phyloP scores from a whole-genome alignment of 345 rosid genomes.

The Euclidium syriacum region DNA sequence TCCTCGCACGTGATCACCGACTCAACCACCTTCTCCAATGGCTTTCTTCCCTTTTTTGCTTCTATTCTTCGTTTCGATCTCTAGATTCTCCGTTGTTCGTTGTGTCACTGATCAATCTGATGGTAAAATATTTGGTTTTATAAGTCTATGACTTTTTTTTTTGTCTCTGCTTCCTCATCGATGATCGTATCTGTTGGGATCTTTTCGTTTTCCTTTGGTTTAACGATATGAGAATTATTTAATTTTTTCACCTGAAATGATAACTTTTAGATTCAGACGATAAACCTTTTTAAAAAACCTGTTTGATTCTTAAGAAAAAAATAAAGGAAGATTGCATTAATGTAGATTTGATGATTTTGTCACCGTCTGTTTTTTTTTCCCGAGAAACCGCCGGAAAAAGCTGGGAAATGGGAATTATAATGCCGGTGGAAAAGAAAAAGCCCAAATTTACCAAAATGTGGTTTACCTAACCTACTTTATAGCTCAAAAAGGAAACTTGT shows the following conservation, averaged over 20 bases:
- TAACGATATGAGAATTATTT: background rate
- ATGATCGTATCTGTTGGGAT: constrained; percentile 9
- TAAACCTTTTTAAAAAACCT: background rate
- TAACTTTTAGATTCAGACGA: constrained; percentile 24
- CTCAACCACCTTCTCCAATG: constrained; percentile 22
- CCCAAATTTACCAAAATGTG: background rate
- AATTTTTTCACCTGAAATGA: background rate
- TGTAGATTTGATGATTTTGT: constrained; percentile 21
- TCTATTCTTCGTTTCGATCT: constrained; percentile 26
- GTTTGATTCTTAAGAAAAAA: too few relatives aligned
- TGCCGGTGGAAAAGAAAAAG: background rate
- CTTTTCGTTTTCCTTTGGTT: constrained; percentile 3
- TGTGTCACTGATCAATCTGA: constrained; percentile 47
- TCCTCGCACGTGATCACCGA: constrained; percentile 24
- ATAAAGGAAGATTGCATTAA: too few relatives aligned
- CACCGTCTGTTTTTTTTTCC: constrained; percentile 30
- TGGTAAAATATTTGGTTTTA: constrained; percentile 32
- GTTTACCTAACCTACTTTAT: background rate
- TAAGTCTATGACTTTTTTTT: background rate
- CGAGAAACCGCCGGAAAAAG: constrained; percentile 23
- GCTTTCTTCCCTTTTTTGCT: constrained; percentile 19
- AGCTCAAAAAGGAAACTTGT: constrained; percentile 4
- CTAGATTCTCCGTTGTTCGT: constrained; percentile 25
- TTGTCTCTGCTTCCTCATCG: background rate
- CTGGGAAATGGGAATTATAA: background rate